Conservation (phyloP, 306 rosid species). For the Fagus sylvatica region DNA sequence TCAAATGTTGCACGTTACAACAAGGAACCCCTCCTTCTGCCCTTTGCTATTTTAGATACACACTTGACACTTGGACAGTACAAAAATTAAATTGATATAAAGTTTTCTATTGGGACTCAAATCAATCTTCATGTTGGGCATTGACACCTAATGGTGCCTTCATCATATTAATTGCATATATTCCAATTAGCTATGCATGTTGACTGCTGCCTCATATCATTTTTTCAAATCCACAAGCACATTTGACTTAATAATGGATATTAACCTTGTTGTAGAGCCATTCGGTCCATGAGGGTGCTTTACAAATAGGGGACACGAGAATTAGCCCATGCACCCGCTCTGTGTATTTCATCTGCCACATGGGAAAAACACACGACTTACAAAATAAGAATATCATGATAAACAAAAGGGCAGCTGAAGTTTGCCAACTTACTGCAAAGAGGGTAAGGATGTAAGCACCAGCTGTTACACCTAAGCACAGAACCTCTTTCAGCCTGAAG, state of each 20-base stretch:
- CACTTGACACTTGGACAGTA: neutral
- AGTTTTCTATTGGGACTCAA: neutral
- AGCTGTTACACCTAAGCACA: slow-evolving; percentile 87
- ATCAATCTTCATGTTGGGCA: neutral
- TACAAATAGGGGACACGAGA: slow-evolving; percentile 83
- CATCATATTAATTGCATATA: neutral
- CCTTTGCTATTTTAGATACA: neutral
- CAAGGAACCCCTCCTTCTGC: neutral
- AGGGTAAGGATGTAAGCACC: slow-evolving; percentile 85
- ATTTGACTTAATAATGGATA: slow-evolving; percentile 12
- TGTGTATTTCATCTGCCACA: slow-evolving; percentile 68
- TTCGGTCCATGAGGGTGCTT: slow-evolving; percentile 84
- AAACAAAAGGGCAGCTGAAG: slow-evolving; percentile 2
- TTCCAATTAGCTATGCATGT: slow-evolving; percentile 11
- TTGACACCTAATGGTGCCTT: neutral
- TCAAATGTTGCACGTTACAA: neutral
- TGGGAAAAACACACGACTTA: slow-evolving; percentile 18
- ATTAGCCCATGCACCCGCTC: slow-evolving; percentile 79
- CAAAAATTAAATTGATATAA: neutral
- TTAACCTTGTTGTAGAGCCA: slow-evolving; percentile 87
- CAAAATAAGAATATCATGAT: slow-evolving; percentile 11
- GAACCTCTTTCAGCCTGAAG: slow-evolving; percentile 71
- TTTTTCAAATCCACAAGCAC: slow-evolving; percentile 5
- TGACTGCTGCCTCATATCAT: neutral
- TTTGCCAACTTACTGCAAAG: slow-evolving; percentile 66